Percentiles rank a stretch among this genome's conserved stretches.
phyloP scores from a whole-genome alignment of 139 green algal genomes.

The Klebsormidium nitens region DNA sequence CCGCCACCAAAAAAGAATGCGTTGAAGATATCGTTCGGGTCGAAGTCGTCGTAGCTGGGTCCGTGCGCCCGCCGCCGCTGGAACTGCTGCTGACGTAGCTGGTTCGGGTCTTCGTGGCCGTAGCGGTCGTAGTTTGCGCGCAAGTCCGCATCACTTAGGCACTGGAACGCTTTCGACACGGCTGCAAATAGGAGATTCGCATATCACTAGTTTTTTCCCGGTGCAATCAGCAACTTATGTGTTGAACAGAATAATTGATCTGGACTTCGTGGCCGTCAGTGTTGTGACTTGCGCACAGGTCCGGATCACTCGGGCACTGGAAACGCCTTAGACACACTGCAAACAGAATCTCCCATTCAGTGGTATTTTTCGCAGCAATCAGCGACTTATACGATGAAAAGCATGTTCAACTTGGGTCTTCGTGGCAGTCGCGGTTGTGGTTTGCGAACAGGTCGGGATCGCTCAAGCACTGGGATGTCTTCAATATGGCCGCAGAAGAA shows the following conservation, averaged over 20 bases:
- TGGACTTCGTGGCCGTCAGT: background rate
- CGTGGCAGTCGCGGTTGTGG: no score
- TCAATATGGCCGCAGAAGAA: no score
- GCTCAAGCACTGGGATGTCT: no score
- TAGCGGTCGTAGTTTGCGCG: slow-evolving; percentile 58
- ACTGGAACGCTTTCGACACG: slow-evolving; percentile 63
- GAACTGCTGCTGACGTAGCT: slow-evolving; percentile 19
- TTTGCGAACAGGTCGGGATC: no score
- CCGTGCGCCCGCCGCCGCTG: background rate
- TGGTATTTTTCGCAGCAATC: no score
- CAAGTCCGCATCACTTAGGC: slow-evolving; percentile 56
- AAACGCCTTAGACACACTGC: no score
- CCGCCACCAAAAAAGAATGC: slow-evolving; percentile 29
- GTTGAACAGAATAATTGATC: background rate
- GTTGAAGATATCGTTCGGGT: slow-evolving; percentile 44
- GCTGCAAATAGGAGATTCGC: slow-evolving; percentile 14
- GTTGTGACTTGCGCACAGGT: background rate
- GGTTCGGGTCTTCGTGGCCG: slow-evolving; percentile 45
- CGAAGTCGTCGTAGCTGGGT: slow-evolving; percentile 24
- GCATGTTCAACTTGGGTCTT: no score
- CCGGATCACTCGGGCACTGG: background rate
- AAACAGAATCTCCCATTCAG: no score
- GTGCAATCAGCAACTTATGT: background rate
- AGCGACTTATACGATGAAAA: no score
- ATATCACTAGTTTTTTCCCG: background rate